Percentiles rank a stretch among this genome's conserved stretches.
These are phyloP conservation scores for Emergomyces africanus DNA, from an alignment of 2,329 filamentous ascomycete genomes.

Conservation along the genomic window DNA sequence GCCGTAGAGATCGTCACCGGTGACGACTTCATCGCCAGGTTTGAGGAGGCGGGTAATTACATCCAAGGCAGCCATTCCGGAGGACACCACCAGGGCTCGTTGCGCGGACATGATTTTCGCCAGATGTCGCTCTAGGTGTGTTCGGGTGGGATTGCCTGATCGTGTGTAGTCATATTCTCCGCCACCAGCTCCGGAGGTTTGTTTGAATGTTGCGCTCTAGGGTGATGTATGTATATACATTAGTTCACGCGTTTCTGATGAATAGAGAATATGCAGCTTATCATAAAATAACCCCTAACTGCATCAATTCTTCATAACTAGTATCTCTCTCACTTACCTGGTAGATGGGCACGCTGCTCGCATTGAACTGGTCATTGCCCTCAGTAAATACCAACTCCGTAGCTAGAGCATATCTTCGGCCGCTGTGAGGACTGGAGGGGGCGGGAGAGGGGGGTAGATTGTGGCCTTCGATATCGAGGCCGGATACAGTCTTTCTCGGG, in stretches of 20 bases:
- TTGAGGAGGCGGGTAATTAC: conserved; percentile 85
- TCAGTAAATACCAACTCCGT: conserved; percentile 97
- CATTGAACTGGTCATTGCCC: conserved; percentile 89
- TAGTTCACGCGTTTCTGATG: neutral
- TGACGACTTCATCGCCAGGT: conserved; percentile 93
- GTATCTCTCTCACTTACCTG: conserved; percentile 41
- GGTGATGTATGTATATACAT: neutral
- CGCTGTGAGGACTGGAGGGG: conserved; percentile 76
- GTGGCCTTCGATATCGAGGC: conserved; percentile 70
- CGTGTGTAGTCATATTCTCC: conserved; percentile 97
- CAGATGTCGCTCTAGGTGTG: conserved; percentile 88
- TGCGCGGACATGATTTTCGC: conserved; percentile 98
- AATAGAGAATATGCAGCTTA: neutral
- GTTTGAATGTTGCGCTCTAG: conserved; percentile 92
- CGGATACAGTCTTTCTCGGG: conserved; percentile 38
- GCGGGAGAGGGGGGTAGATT: conserved; percentile 82
- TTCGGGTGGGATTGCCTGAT: conserved; percentile 91
- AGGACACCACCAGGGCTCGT: conserved; percentile 83
- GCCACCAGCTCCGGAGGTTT: conserved; percentile 64
- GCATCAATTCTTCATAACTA: neutral
- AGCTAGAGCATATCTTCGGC: conserved; percentile 80
- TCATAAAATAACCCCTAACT: neutral
- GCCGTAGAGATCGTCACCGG: conserved; percentile 92
- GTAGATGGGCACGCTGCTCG: conserved; percentile 94
- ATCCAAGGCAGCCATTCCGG: conserved; percentile 93